Percentiles rank a stretch among this genome's conserved stretches.
These are phyloP conservation scores for Ceratobasidium sp. DNA, from an alignment of 1,284 basidiomycete species.

Conservation along the genomic window DNA sequence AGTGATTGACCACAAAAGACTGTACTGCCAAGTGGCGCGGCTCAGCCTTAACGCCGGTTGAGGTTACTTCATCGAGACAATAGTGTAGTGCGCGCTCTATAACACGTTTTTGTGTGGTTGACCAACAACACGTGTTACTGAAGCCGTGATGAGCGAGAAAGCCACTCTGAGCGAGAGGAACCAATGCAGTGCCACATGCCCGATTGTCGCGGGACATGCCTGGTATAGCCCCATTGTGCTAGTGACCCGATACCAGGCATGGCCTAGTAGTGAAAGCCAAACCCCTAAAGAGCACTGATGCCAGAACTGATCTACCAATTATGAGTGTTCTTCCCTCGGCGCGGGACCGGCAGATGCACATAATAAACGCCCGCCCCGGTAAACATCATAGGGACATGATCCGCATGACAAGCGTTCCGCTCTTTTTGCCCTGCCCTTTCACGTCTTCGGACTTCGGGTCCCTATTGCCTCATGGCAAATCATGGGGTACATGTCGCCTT, in stretches of 20 bases:
- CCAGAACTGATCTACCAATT: slow-evolving; percentile 8
- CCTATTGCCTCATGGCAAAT: slow-evolving; percentile 37
- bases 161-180: not conserved
- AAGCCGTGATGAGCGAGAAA: slow-evolving; percentile 11
- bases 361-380: slow-evolving; percentile 33
- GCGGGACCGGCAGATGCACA: slow-evolving; percentile 24
- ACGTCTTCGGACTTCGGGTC: slow-evolving; percentile 36
- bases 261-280: slow-evolving; percentile 30
- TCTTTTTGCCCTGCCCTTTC: slow-evolving; percentile 27
- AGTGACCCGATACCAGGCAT: not conserved
- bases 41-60: no score
- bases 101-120: not conserved
- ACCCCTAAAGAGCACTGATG: slow-evolving; percentile 22
- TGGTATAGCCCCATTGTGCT: not conserved
- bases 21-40: not conserved
- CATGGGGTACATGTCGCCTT: slow-evolving; percentile 35
- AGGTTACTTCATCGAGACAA: no score
- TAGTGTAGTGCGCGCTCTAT: not conserved
- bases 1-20: not conserved
- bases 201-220: slow-evolving; percentile 1
- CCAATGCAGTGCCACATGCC: slow-evolving; percentile 7
- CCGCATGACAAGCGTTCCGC: slow-evolving; percentile 33
- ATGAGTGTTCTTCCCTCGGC: slow-evolving; percentile 11
- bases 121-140: not conserved
- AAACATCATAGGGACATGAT: slow-evolving; percentile 22